Percentiles rank a stretch among this genome's conserved stretches.
Conservation (phyloP, 768 basidiomycete genomes). For the Epithele typhae region DNA sequence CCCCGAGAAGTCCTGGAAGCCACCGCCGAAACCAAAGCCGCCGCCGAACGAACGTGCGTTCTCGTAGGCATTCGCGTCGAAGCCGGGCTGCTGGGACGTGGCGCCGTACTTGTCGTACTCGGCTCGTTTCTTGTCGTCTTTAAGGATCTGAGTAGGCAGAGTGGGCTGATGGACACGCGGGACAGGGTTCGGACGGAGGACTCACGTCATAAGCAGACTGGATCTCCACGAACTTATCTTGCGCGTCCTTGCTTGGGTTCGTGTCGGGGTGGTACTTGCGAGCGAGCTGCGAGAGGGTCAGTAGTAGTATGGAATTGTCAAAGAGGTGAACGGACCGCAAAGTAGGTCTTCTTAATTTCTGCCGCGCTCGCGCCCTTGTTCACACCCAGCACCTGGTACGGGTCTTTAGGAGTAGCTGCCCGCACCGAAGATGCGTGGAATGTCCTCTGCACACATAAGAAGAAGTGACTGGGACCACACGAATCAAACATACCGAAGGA, state of each 20-base stretch:
- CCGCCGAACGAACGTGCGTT: slow-evolving; percentile 45
- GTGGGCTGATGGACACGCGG: too few relatives aligned
- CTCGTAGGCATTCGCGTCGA: slow-evolving; percentile 83
- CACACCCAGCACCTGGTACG: slow-evolving; percentile 90
- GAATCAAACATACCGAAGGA: slow-evolving; percentile 6
- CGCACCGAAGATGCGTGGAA: slow-evolving; percentile 66
- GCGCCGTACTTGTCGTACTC: slow-evolving; percentile 91
- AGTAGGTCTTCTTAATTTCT: slow-evolving; percentile 98
- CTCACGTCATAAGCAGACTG: slow-evolving; percentile 95
- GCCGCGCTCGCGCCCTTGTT: slow-evolving; percentile 73
- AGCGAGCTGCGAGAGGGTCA: slow-evolving; percentile 63
- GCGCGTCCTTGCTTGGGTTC: slow-evolving; percentile 86
- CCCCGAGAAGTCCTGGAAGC: slow-evolving; percentile 67
- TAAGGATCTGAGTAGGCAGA: slow-evolving; percentile 73
- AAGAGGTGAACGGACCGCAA: slow-evolving; percentile 60
- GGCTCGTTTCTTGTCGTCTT: slow-evolving; percentile 91
- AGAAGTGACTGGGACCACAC: too few relatives aligned
- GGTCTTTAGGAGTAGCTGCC: slow-evolving; percentile 67
- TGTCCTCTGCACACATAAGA: slow-evolving; percentile 47
- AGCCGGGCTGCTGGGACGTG: slow-evolving; percentile 89
- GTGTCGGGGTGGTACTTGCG: slow-evolving; percentile 98
- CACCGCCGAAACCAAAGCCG: slow-evolving; percentile 54
- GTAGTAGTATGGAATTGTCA: slow-evolving; percentile 16
- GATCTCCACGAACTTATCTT: slow-evolving; percentile 94
- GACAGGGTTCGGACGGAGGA: too few relatives aligned